These are phyloP conservation scores for Penicillium simplicissimum DNA, from an alignment of 495 filamentous ascomycete genomes.

Conservation along the genomic window DNA sequence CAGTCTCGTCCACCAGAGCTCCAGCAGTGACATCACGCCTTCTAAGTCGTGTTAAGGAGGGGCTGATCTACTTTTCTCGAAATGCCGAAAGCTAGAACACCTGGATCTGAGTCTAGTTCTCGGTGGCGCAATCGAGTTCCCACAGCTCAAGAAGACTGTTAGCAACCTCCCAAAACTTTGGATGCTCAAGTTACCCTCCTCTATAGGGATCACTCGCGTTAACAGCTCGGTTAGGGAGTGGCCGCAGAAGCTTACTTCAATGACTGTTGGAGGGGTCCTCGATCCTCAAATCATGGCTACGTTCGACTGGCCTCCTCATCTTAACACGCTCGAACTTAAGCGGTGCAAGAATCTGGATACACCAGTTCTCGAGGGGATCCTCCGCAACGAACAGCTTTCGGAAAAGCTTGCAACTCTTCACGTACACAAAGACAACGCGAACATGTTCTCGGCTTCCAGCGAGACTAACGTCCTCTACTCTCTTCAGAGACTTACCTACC, in stretches of 20 bases:
- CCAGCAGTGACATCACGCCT: neutral
- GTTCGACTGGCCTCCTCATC: neutral
- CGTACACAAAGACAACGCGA: neutral
- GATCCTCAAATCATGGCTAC: neutral
- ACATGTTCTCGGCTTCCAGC: neutral
- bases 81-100: conserved; percentile 55
- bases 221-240: conserved; percentile 5
- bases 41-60: neutral
- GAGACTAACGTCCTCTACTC: neutral
- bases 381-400: neutral
- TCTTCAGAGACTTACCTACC: neutral
- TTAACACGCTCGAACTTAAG: neutral
- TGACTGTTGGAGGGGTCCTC: neutral
- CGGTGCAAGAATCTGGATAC: neutral
- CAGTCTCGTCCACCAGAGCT: neutral
- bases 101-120: conserved; percentile 63
- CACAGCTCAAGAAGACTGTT: conserved; percentile 54
- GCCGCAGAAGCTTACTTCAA: neutral
- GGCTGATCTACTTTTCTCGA: conserved; percentile 41
- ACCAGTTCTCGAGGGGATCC: neutral
- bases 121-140: conserved; percentile 53
- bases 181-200: conserved; percentile 57
- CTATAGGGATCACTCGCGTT: conserved; percentile 35
- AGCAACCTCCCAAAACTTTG: conserved; percentile 48
- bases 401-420: neutral